These are phyloP conservation scores for Coleophoma eucalyptorum DNA, from an alignment of 2,329 filamentous ascomycete genomes.

Conservation along the genomic window DNA sequence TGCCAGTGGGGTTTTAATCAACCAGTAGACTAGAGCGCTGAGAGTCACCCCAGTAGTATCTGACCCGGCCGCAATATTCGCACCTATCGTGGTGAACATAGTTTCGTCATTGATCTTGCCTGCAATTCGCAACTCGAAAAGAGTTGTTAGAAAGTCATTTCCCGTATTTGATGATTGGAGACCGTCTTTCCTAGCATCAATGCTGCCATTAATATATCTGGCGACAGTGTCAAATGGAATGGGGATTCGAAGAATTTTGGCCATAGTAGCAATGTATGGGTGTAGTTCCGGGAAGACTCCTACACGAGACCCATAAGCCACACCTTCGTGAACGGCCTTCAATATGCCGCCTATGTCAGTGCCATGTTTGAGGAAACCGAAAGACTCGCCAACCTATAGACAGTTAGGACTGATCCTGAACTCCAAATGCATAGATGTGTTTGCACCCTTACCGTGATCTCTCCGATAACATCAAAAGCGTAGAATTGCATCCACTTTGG, in stretches of 20 bases:
- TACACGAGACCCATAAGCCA: not conserved
- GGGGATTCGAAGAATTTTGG: not conserved
- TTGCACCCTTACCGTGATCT: not conserved
- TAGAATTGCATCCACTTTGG: conserved; percentile 33
- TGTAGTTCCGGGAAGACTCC: not conserved
- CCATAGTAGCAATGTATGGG: not conserved
- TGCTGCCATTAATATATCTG: not conserved
- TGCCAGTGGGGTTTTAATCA: conserved; percentile 20
- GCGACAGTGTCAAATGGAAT: not conserved
- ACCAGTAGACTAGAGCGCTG: conserved; percentile 25
- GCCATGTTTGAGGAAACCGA: not conserved
- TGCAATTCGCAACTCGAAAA: not conserved
- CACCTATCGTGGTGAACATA: not conserved
- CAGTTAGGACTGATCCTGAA: not conserved
- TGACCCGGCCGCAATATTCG: not conserved
- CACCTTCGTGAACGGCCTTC: not conserved
- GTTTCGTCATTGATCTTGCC: not conserved
- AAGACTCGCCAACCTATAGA: not conserved
- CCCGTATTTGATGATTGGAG: not conserved
- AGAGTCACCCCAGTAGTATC: conserved; percentile 34
- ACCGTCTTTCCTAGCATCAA: not conserved
- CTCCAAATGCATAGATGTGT: not conserved
- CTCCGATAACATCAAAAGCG: conserved; percentile 3
- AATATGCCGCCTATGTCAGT: not conserved
- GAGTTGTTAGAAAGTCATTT: not conserved